Percentiles rank a stretch among this genome's conserved stretches.
Conservation (phyloP, 441 rosid genomes). For the Arabidopsis hybrid region DNA sequence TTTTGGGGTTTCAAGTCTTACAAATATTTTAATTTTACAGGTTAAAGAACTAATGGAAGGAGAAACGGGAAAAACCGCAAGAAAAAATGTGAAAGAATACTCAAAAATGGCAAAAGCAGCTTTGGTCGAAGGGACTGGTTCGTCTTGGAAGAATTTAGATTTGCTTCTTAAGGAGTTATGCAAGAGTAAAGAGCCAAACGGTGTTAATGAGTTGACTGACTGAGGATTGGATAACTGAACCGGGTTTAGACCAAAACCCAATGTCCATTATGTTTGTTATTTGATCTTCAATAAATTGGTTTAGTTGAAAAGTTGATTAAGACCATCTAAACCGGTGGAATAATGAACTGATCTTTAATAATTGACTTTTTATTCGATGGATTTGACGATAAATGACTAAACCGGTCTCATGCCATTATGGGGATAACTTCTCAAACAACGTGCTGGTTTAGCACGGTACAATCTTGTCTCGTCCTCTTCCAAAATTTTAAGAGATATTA, state of each 20-base stretch:
- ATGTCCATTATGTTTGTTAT: background rate
- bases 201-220: background rate
- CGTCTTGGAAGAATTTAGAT: conserved; percentile 65
- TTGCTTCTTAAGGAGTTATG: conserved; percentile 49
- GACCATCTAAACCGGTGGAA: background rate
- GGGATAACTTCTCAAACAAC: background rate
- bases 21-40: conserved; percentile 8
- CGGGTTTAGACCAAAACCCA: conserved; percentile 3
- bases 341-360: background rate
- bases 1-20: background rate
- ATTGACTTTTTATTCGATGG: background rate
- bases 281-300: background rate
- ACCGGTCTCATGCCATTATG: background rate
- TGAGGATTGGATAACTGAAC: background rate
- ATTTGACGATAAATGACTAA: background rate
- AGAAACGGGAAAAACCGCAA: conserved; percentile 54
- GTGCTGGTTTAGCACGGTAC: background rate
- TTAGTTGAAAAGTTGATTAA: background rate
- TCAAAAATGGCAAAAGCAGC: conserved; percentile 58
- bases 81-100: conserved; percentile 50
- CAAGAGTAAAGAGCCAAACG: conserved; percentile 13
- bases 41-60: conserved; percentile 72
- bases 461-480: background rate
- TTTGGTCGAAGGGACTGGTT: conserved; percentile 58
- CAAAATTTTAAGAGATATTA: background rate